Conservation (phyloP, 1,284 basidiomycete species). For the Heterobasidion irregulare region DNA sequence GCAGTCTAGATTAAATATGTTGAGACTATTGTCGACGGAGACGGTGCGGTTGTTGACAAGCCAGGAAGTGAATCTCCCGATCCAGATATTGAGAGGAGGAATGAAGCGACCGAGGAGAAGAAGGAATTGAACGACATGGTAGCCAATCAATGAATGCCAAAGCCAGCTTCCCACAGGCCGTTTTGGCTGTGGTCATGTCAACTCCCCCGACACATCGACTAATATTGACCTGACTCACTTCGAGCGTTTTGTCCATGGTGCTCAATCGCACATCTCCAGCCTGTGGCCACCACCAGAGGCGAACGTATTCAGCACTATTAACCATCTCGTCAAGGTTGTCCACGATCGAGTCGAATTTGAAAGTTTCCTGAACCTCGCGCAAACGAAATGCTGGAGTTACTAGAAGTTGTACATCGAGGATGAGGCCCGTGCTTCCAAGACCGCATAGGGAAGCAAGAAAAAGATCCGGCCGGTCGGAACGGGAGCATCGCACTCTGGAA, state of each 20-base stretch:
- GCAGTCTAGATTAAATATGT: conserved; percentile 81
- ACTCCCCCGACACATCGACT: background rate
- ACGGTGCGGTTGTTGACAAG: conserved; percentile 39
- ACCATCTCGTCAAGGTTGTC: conserved; percentile 49
- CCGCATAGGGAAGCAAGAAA: conserved; percentile 93
- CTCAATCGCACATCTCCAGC: conserved; percentile 69
- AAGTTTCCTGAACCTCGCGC: conserved; percentile 65
- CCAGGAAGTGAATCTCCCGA: conserved; percentile 54
- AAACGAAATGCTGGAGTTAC: conserved; percentile 83
- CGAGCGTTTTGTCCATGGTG: conserved; percentile 66
- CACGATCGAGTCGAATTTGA: conserved; percentile 60
- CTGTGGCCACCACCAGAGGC: conserved; percentile 95
- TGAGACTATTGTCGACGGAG: conserved; percentile 65
- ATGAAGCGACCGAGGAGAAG: conserved; percentile 65
- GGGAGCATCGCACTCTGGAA: conserved; percentile 60
- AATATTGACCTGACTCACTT: conserved; percentile 42
- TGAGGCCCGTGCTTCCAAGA: conserved; percentile 88
- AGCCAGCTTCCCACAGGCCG: conserved; percentile 54
- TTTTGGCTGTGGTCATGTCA: conserved; percentile 27
- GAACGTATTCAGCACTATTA: conserved; percentile 72
- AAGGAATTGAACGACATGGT: conserved; percentile 74
- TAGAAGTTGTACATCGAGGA: conserved; percentile 71
- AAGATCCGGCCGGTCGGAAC: conserved; percentile 59
- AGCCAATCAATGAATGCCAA: conserved; percentile 60
- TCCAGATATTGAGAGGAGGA: conserved; percentile 44